Evolutionary conservation across 768 basidiomycete species (phyloP), one percentile per base, ranked within the genome.

Genomic region (Mycena capillaripes): DNA sequence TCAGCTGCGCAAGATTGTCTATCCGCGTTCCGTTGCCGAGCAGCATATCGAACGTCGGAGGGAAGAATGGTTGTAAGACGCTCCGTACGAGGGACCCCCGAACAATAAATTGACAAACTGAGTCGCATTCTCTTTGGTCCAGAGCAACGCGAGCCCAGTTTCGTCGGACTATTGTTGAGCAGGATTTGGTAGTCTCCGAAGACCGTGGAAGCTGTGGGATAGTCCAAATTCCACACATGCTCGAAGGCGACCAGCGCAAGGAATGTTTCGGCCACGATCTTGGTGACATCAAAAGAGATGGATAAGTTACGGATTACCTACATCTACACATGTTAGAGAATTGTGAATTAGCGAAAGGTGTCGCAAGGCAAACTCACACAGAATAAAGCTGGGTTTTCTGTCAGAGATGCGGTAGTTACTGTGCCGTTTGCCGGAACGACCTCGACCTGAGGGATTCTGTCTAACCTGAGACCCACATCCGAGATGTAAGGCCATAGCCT

Each of bases 401-500:
- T n/a, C n/a, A n/a, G n/a, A n/a, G 84, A 85, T 9, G 86, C 83
- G 25, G 81, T 84, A 4, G 81, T 77, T 17, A 84, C 80, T 0
- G 83, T 84, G 8, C 85, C 86, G 71, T 87, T 83, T 0, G 87
- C 85, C 32, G 87, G 78, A 9, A 87, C 87, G 0, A 86, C 72
- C 36, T 83, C 79, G 17, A 84, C 76, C 0, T 83, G 80, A 0
- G 76, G 50, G 17, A 89, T 82, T 1, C 79, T 81, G 73, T 91
- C 90, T 2, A 89, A 75, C 2, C 85, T 80, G 10, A 90, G 81
- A 6, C 90, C 84, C 86, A 89, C 72, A 82, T 79, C 8, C 88
- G 78, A n/a, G n/a, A n/a, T n/a, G n/a, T n/a, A n/a, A n/a, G n/a
- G n/a, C 89, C 89, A 72, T 81, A 89, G 17, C 86, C 89, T 12